Conservation (phyloP, 2,329 filamentous ascomycete species). For the Raffaelea arxii region DNA sequence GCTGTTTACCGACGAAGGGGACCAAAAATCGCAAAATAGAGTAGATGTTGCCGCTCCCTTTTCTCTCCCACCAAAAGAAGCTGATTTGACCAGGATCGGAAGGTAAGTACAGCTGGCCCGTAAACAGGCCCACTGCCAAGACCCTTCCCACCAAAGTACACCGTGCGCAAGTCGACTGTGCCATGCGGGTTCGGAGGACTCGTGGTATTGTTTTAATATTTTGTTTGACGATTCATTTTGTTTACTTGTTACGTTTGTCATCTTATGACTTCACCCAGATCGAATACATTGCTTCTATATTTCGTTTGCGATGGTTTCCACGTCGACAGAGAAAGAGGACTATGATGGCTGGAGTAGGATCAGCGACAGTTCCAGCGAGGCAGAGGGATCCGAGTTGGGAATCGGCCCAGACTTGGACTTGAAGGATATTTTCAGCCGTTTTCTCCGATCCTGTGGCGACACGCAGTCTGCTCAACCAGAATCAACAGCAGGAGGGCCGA, state of each 20-base stretch:
- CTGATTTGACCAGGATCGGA: too few relatives aligned
- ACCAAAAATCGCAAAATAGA: too few relatives aligned
- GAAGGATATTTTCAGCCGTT: not conserved
- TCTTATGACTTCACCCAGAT: too few relatives aligned
- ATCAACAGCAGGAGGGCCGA: not conserved
- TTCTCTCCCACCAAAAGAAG: not conserved
- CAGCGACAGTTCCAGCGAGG: not conserved
- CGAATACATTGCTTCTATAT: too few relatives aligned
- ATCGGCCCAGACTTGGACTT: too few relatives aligned
- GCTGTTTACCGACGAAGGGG: too few relatives aligned
- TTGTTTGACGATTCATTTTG: not conserved
- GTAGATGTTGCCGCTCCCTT: not conserved
- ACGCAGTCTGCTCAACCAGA: not conserved
- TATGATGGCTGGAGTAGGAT: slow-evolving; percentile 1
- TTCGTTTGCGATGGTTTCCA: not conserved
- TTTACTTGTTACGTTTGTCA: not conserved
- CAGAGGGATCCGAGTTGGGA: not conserved
- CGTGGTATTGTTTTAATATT: not conserved
- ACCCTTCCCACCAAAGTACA: not conserved
- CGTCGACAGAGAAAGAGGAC: not conserved
- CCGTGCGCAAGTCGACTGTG: not conserved
- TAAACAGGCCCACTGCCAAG: too few relatives aligned
- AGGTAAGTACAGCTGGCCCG: too few relatives aligned
- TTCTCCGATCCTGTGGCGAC: not conserved
- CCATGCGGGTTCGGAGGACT: too few relatives aligned